These are phyloP conservation scores for Ceratobasidium sp. DNA, from an alignment of 1,284 basidiomycete genomes.

Conservation along the genomic window DNA sequence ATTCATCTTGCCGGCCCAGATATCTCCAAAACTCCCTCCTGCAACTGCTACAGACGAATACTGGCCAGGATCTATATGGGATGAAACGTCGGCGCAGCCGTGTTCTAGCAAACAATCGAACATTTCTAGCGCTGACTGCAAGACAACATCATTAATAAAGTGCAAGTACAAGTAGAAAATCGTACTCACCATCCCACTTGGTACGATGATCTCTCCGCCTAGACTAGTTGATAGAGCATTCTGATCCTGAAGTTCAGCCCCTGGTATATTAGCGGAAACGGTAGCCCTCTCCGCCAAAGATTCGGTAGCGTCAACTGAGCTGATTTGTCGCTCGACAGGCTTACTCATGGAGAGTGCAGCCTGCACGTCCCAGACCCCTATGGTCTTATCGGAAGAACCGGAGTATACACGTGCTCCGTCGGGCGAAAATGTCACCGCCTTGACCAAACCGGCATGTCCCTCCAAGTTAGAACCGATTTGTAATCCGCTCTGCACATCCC, in stretches of 20 bases:
- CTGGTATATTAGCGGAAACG: too few relatives aligned
- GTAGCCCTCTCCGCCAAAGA: too few relatives aligned
- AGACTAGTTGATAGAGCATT: too few relatives aligned
- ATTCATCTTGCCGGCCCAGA: background rate
- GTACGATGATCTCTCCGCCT: too few relatives aligned
- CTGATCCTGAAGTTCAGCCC: too few relatives aligned
- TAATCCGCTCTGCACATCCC: background rate
- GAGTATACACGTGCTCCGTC: background rate
- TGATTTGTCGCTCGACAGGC: too few relatives aligned
- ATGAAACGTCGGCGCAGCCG: constrained; percentile 13
- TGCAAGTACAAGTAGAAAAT: background rate
- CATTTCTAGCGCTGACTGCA: constrained; percentile 25
- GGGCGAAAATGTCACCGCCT: background rate
- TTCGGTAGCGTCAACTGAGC: too few relatives aligned
- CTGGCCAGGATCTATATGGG: background rate
- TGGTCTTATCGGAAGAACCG: background rate
- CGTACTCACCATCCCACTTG: background rate
- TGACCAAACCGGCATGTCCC: background rate
- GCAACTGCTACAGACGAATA: background rate
- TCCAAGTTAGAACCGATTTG: background rate
- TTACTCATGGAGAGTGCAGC: too few relatives aligned
- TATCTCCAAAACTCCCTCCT: constrained; percentile 30
- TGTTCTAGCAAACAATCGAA: constrained; percentile 2
- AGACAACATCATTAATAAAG: background rate
- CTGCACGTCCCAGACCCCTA: background rate